A percentile compares a stretch with the other conserved stretches of the same genome.
Conservation (phyloP, 2,329 filamentous ascomycete genomes). For the Cladosporium velox region DNA sequence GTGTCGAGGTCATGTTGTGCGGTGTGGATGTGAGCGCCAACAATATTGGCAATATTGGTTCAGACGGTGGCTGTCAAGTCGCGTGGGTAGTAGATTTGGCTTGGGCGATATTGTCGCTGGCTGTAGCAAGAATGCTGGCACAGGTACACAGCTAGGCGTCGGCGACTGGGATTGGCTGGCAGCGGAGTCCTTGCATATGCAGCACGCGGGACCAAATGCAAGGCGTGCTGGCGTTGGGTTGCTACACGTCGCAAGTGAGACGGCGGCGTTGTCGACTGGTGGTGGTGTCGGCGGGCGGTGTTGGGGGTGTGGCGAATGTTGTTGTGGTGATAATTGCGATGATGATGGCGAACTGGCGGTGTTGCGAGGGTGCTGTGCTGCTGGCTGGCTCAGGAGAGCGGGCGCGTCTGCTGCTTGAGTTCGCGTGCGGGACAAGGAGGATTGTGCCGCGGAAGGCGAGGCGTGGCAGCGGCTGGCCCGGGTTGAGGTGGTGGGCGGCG, state of each 20-base stretch:
- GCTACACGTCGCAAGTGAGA: constrained; percentile 11
- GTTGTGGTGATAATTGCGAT: neutral
- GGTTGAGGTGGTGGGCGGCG: neutral
- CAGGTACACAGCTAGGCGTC: constrained; percentile 16
- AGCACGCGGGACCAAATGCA: constrained; percentile 18
- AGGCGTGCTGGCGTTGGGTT: constrained; percentile 19
- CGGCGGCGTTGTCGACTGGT: neutral
- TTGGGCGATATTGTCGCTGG: constrained; percentile 17
- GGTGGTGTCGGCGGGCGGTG: neutral
- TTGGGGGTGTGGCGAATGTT: neutral
- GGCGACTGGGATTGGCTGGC: constrained; percentile 18
- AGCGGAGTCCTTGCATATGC: constrained; percentile 20
- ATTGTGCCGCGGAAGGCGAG: constrained; percentile 4
- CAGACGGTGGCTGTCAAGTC: neutral
- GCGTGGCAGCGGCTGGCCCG: constrained; percentile 9
- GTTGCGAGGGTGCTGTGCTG: neutral
- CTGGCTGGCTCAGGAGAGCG: constrained; percentile 8
- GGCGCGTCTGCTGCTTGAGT: neutral
- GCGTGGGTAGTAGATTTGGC: constrained; percentile 7
- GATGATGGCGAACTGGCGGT: neutral
- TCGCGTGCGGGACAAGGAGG: neutral
- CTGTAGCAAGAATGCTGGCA: constrained; percentile 19
- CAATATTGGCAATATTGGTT: neutral
- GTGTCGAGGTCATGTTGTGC: constrained; percentile 13
- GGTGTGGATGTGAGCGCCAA: neutral